Evolutionary conservation across 805 yeast species (phyloP).

Genomic region (Kluyveromyces siamensis): DNA sequence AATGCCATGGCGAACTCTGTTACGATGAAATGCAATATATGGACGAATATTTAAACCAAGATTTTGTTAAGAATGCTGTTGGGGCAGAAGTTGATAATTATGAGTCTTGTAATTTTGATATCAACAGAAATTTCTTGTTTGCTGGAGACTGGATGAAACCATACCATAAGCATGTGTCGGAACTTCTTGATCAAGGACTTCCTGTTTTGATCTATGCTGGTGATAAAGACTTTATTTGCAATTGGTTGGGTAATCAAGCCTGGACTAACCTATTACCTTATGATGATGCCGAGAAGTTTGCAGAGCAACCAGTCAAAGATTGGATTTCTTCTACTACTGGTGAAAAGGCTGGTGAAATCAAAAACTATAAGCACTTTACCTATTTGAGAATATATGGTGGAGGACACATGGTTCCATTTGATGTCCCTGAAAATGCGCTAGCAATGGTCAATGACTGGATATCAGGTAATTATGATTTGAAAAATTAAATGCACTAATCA

Average conservation of each 20-base stretch:
- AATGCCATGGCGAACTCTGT: constrained; percentile 72
- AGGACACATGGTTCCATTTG: constrained; percentile 94
- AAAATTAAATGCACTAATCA: background rate
- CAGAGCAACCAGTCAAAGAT: constrained; percentile 33
- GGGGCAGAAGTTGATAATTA: constrained; percentile 85
- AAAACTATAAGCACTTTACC: constrained; percentile 60
- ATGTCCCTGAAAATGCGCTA: constrained; percentile 70
- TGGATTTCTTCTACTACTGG: constrained; percentile 39
- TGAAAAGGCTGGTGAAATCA: constrained; percentile 56
- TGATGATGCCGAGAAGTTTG: constrained; percentile 48
- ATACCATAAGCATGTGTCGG: constrained; percentile 65
- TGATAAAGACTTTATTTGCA: constrained; percentile 92
- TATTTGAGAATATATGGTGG: constrained; percentile 81
- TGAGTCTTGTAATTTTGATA: constrained; percentile 67
- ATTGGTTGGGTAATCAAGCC: constrained; percentile 90
- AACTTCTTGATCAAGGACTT: constrained; percentile 57
- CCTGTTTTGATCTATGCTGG: constrained; percentile 92
- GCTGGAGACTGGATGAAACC: constrained; percentile 93
- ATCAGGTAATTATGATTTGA: constrained; percentile 44
- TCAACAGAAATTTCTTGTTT: constrained; percentile 70
- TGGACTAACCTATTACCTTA: constrained; percentile 75
- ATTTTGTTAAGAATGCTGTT: constrained; percentile 65
- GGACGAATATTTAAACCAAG: constrained; percentile 69
- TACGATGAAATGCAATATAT: constrained; percentile 71
- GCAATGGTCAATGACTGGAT: constrained; percentile 86